These are phyloP conservation scores for Penstemon eatonii DNA, from an alignment of 257 asterid genomes.

Conservation along the genomic window DNA sequence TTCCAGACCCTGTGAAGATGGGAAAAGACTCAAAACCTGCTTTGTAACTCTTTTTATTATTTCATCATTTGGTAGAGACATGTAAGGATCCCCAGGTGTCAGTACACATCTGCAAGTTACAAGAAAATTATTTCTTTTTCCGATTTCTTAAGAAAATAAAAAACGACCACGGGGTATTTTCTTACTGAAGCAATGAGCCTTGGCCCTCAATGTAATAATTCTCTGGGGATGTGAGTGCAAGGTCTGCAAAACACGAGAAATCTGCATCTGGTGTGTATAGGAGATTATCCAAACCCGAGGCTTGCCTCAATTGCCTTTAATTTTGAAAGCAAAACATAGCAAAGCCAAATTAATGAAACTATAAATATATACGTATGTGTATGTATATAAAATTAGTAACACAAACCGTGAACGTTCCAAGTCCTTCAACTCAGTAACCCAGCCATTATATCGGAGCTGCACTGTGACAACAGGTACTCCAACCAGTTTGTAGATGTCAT, in stretches of 20 bases:
- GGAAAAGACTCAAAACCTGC: slow-evolving; percentile 93
- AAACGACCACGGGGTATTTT: neutral
- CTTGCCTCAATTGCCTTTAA: slow-evolving; percentile 77
- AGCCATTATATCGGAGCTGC: slow-evolving; percentile 92
- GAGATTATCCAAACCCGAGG: slow-evolving; percentile 88
- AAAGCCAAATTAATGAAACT: slow-evolving; percentile 10
- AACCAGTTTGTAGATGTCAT: slow-evolving; percentile 77
- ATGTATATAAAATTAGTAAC: neutral
- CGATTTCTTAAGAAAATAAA: too few relatives aligned
- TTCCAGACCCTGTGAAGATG: slow-evolving; percentile 94
- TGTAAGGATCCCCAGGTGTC: slow-evolving; percentile 98
- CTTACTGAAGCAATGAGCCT: slow-evolving; percentile 98
- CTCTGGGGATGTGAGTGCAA: slow-evolving; percentile 90
- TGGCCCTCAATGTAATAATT: slow-evolving; percentile 91
- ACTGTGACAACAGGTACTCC: slow-evolving; percentile 99
- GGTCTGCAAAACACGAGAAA: slow-evolving; percentile 97
- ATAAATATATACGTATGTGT: neutral
- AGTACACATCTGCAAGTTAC: slow-evolving; percentile 74
- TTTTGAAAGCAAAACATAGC: slow-evolving; percentile 23
- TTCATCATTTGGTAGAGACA: slow-evolving; percentile 88
- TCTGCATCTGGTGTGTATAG: slow-evolving; percentile 98
- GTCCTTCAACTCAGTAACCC: slow-evolving; percentile 97
- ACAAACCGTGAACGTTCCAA: slow-evolving; percentile 81
- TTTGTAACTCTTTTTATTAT: slow-evolving; percentile 80
- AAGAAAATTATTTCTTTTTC: neutral